Evolutionary conservation across 805 yeast species (phyloP), one percentile per base, ranked within the genome.

Genomic region (Metschnikowia noctiluminum): DNA sequence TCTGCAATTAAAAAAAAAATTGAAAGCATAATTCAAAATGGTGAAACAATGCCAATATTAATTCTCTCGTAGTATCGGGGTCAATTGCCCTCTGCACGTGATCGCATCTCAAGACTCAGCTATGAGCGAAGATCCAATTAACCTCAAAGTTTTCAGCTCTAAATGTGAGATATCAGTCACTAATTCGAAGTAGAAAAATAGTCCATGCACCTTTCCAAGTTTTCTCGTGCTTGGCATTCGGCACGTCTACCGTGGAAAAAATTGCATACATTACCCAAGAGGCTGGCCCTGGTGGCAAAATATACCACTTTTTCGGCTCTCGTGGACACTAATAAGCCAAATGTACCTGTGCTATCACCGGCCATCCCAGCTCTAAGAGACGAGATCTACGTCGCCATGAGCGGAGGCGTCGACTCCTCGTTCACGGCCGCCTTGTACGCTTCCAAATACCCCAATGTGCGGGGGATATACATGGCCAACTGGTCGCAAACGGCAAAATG

Each of bases 331-430:
- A 30, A 30, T 30, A 30, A 30, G 13, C 5, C 32, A 30, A 9
- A 10, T 30, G 6, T 10, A 28, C 13, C 32, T 28, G 34, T 32
- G 5, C 67, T 66, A 47, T 39, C 49, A 2, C 89, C 75, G 62
- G 64, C 60, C 6, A 52, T 56, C 15, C 92, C 92, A 0, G 52
- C 57, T 0, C 54, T 54, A 9, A 63, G 73, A 31, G 96, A 88
- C 58, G 80, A 77, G 46, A 78, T 92, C 21, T 69, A 87, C 16
- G 81, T 94, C 6, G 97, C 98, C 7, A 88, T 94, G 96, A 89
- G 97, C 1, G 87, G 96, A 0, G 99, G 99, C 0, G 98, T 94
- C 0, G 99, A 94, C 65, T 91, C 97, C 0, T 85, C 97, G 1
- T 89, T 91, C 0, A 80, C 87, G 2, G 97, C 98, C 0, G 82